Evolutionary conservation across 805 yeast genomes (phyloP).

Genomic region (Sugiyamaella floridensis): DNA sequence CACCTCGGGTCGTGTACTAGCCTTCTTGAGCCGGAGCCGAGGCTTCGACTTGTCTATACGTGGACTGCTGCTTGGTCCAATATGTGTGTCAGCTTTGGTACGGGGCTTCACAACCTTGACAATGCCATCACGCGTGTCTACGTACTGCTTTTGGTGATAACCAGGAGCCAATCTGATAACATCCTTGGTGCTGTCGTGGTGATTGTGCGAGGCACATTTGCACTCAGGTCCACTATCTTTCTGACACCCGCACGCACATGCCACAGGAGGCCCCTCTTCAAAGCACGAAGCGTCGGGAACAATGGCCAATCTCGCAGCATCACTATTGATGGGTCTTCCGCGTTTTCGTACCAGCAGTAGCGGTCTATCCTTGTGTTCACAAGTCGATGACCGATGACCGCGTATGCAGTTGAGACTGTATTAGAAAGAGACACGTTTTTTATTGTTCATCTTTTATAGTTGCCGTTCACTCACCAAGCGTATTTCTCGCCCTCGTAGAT

Average conservation of each 20-base stretch:
- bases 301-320: conserved; percentile 49
- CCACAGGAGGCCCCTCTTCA: not conserved
- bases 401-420: conserved; percentile 54
- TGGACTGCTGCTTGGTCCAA: not conserved
- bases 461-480: conserved; percentile 45
- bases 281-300: conserved; percentile 14
- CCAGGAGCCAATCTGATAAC: conserved; percentile 18
- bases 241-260: conserved; percentile 7
- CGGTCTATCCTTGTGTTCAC: conserved; percentile 75
- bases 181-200: conserved; percentile 7
- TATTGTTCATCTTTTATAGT: not conserved
- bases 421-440: not conserved
- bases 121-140: conserved; percentile 19
- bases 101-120: conserved; percentile 17
- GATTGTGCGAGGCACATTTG: conserved; percentile 1
- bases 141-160: conserved; percentile 18
- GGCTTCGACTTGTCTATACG: conserved; percentile 2
- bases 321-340: conserved; percentile 71
- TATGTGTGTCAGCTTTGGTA: not conserved
- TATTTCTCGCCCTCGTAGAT: conserved; percentile 71
- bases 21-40: conserved; percentile 21
- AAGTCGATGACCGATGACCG: conserved; percentile 85
- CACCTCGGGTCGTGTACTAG: conserved; percentile 25
- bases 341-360: conserved; percentile 81
- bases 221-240: not conserved